Base-by-base conservation (phyloP, 2,329 filamentous ascomycete species). In the Penicillium sp. region DNA sequence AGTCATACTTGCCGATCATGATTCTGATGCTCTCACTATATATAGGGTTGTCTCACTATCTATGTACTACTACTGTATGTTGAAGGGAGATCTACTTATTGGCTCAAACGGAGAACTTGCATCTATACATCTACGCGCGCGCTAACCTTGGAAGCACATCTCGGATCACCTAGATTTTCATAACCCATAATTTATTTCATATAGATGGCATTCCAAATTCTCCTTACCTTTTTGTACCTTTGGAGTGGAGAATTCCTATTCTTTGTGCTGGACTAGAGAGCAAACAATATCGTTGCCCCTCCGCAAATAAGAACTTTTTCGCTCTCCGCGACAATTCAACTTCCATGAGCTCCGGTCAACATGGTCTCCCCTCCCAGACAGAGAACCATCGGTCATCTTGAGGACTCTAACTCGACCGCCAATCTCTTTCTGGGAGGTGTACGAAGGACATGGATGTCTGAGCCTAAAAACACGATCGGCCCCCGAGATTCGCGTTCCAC, bases 371-470 rank as follows among this genome's bases (percentile, higher is more conserved):
- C 37, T 22, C 30, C 11, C 32, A 37, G 16, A 42, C 38, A 39
- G 35, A 29, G 26, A 35, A n/a, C n/a, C n/a, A n/a, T 32, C 28
- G 37, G 47, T 33, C 30, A 46, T 25, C 41, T 62, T 22, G 48
- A 56, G 28, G 51, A 52, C 9, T 60, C 57, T 35, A 69, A 69
- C 50, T 59, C 57, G 31, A 69, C 67, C 10, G 60, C 60, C 31
- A 64, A 43, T 37, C 50, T 55, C 35, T 70, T 69, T 45, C 45
- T 70, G 15, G 65, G 65, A 32, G 52, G 58, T 32, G 44, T 52
- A 32, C 60, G 57, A 42, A 62, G 51, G 45, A 51, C 63, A 32
- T 69, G 66, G 67, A 69, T 69, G 63, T 27, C 36, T 10, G 22
- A 29, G 20, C 26, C 32, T 6, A 14, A 20, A 4, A 11, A 30